Conservation (phyloP, 2,329 filamentous ascomycete genomes). For the Venturia effusa region DNA sequence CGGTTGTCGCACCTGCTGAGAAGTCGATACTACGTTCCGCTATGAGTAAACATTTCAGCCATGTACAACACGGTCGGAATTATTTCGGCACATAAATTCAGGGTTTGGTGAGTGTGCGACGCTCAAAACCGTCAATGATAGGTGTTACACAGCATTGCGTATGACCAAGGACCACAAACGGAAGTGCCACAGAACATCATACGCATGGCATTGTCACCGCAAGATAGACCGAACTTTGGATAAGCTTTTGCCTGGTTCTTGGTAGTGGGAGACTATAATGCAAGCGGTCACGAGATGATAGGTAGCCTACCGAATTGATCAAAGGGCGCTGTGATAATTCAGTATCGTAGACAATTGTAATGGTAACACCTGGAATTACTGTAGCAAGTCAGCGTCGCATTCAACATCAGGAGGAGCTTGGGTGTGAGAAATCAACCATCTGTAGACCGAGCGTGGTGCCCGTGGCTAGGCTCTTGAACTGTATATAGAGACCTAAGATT, state of each 20-base stretch:
- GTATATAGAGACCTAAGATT: not conserved
- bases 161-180: not conserved
- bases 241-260: not conserved
- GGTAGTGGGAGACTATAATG: not conserved
- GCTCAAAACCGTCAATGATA: not conserved
- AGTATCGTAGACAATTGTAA: not conserved
- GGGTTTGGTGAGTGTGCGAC: not conserved
- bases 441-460: too few species aligned
- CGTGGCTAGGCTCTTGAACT: not conserved
- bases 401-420: not conserved
- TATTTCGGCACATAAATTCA: not conserved
- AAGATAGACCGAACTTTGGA: not conserved
- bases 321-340: not conserved
- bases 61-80: not conserved
- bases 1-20: not conserved
- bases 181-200: not conserved
- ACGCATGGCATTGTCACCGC: not conserved
- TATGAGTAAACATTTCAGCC: not conserved
- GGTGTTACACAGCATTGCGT: not conserved
- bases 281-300: not conserved
- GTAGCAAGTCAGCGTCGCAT: not conserved
- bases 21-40: not conserved
- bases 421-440: not conserved
- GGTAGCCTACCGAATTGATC: too few species aligned
- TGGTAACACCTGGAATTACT: not conserved